Evolutionary conservation across 2,329 filamentous ascomycete genomes (phyloP).

Genomic region (Cladorrhinum sp.): DNA sequence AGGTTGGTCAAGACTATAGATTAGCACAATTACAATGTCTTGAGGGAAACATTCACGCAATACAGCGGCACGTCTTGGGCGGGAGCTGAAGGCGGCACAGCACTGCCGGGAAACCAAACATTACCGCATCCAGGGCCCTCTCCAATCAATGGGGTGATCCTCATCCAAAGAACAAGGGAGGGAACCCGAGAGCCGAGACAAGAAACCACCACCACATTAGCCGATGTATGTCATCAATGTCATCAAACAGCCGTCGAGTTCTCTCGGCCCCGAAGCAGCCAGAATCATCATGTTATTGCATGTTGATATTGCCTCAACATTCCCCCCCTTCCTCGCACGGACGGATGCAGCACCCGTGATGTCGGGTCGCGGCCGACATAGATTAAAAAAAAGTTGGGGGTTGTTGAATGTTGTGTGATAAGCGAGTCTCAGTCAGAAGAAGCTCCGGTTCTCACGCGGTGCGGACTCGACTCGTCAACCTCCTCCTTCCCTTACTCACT

Average conservation of each 20-base stretch:
- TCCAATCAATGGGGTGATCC: background rate
- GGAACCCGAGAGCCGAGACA: conserved; percentile 1
- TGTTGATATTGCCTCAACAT: background rate
- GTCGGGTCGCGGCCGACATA: background rate
- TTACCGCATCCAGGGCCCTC: background rate
- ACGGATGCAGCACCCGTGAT: background rate
- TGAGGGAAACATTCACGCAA: background rate
- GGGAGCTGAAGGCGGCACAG: conserved; percentile 23
- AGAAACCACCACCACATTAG: background rate
- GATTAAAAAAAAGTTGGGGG: background rate
- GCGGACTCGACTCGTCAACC: background rate
- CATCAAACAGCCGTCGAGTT: background rate
- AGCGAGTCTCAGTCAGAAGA: background rate
- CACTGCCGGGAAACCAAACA: conserved; percentile 4
- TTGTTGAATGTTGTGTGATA: background rate
- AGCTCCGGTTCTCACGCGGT: background rate
- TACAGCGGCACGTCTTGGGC: background rate
- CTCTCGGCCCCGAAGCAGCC: background rate
- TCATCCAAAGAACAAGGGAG: background rate
- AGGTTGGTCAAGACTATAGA: background rate
- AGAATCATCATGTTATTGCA: background rate
- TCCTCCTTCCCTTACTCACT: background rate
- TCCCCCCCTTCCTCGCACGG: background rate
- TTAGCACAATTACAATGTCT: background rate
- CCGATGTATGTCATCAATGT: background rate